A percentile compares a stretch with the other conserved stretches of the same genome.
Conservation (phyloP, 225 moss, liverwort and hornwort genomes). For the Thuidium tamariscinum region DNA sequence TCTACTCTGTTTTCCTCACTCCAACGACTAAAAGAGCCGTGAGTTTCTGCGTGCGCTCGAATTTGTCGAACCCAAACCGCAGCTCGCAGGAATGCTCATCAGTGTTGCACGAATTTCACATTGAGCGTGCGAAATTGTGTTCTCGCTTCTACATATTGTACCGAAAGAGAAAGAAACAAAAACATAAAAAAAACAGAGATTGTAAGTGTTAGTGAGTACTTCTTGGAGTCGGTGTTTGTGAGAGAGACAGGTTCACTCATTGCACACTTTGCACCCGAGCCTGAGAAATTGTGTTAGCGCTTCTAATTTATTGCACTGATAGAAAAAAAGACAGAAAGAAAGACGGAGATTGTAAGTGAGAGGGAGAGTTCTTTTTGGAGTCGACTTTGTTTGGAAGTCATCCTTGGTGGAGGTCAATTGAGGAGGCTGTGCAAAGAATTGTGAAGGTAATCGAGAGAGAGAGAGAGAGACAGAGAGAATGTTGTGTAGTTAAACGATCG, state of each 20-base stretch:
- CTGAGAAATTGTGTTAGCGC: neutral
- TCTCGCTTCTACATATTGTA: neutral
- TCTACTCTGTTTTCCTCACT: neutral
- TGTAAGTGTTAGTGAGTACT: neutral
- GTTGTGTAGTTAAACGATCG: neutral
- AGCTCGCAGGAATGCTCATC: constrained; percentile 1
- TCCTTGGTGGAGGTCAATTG: neutral
- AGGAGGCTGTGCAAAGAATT: neutral
- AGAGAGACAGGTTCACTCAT: neutral
- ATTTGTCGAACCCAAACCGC: constrained; percentile 1
- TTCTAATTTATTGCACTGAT: neutral
- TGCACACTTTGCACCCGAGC: neutral
- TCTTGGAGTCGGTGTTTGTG: neutral
- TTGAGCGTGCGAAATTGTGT: neutral
- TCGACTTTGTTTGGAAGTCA: neutral
- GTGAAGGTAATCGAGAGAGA: neutral
- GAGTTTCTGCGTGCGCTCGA: neutral
- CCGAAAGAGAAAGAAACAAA: neutral
- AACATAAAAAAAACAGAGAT: neutral
- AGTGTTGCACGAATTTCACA: neutral
- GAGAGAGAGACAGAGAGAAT: neutral
- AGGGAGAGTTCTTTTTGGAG: neutral
- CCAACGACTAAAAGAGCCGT: neutral
- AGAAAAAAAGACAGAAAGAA: neutral
- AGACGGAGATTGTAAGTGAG: neutral